These are phyloP conservation scores for Aristolochia fimbriata DNA, from an alignment of 164 flowering plant genomes.

Conservation along the genomic window DNA sequence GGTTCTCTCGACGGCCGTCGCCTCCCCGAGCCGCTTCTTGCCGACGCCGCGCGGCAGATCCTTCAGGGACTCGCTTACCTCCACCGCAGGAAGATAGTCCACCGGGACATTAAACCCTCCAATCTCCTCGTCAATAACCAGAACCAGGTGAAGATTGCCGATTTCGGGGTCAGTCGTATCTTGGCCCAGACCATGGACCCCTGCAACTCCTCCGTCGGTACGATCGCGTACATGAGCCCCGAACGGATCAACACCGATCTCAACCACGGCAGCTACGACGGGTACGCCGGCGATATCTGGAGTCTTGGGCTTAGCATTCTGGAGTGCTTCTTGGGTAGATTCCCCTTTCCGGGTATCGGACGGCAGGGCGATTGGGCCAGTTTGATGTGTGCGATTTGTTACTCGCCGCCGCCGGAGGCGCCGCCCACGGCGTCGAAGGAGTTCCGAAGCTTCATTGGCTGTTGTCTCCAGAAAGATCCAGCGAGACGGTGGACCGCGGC, in stretches of 20 bases:
- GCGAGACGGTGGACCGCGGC: conserved; percentile 47
- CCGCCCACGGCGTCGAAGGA: conserved; percentile 61
- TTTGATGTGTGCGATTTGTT: conserved; percentile 75
- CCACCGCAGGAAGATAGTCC: conserved; percentile 60
- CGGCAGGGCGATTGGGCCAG: conserved; percentile 90
- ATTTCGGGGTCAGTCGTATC: conserved; percentile 67
- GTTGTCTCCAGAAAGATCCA: conserved; percentile 77
- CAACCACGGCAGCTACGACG: conserved; percentile 67
- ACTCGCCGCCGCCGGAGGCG: conserved; percentile 73
- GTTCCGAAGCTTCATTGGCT: conserved; percentile 46
- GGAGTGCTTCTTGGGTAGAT: conserved; percentile 72
- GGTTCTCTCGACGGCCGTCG: conserved; percentile 57
- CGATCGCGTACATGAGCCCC: conserved; percentile 86
- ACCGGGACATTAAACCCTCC: conserved; percentile 80
- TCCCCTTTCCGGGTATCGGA: conserved; percentile 66
- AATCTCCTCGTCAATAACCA: conserved; percentile 47
- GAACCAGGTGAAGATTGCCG: conserved; percentile 66
- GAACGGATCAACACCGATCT: conserved; percentile 80
- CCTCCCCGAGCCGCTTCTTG: conserved; percentile 39
- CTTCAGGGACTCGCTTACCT: conserved; percentile 54
- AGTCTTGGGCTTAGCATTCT: conserved; percentile 74
- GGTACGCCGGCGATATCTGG: conserved; percentile 88
- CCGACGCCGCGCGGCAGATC: conserved; percentile 49
- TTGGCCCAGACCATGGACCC: conserved; percentile 66
- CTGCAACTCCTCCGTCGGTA: conserved; percentile 73